Conservation (phyloP, 2,329 filamentous ascomycete genomes). For the Ilyonectria destructans region DNA sequence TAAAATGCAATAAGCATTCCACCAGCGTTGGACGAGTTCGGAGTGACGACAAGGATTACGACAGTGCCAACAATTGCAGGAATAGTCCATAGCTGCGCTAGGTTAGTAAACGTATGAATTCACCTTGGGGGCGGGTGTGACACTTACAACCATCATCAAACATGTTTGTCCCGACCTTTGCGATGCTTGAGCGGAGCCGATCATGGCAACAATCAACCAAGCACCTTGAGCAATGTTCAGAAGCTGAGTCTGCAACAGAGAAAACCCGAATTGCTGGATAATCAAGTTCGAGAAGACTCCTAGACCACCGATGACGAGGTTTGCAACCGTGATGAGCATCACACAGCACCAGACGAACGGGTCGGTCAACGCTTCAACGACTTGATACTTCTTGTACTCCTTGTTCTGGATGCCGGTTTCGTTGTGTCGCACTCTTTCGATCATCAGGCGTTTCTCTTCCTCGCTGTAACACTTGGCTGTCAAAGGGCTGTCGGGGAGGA, state of each 20-base stretch:
- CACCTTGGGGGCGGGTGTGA: not conserved
- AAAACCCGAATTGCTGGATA: slow-evolving; percentile 38
- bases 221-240: slow-evolving; percentile 57
- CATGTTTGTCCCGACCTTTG: slow-evolving; percentile 39
- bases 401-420: slow-evolving; percentile 58
- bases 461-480: slow-evolving; percentile 66
- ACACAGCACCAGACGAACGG: slow-evolving; percentile 50
- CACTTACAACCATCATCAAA: slow-evolving; percentile 25
- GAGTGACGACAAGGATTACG: slow-evolving; percentile 57
- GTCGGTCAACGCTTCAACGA: slow-evolving; percentile 57
- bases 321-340: slow-evolving; percentile 23
- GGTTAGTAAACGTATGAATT: not conserved
- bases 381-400: slow-evolving; percentile 54
- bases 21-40: slow-evolving; percentile 50
- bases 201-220: slow-evolving; percentile 55
- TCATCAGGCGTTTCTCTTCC: slow-evolving; percentile 53
- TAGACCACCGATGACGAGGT: slow-evolving; percentile 29
- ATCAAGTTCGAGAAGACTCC: slow-evolving; percentile 23
- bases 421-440: slow-evolving; percentile 54
- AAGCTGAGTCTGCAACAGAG: slow-evolving; percentile 43
- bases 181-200: slow-evolving; percentile 41
- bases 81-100: not conserved
- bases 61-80: slow-evolving; percentile 59
- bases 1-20: slow-evolving; percentile 60
- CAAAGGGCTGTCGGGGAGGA: slow-evolving; percentile 67